Evolutionary conservation across 352 stramenopile species (phyloP).

Genomic region (Salisapilia sapeloensis): DNA sequence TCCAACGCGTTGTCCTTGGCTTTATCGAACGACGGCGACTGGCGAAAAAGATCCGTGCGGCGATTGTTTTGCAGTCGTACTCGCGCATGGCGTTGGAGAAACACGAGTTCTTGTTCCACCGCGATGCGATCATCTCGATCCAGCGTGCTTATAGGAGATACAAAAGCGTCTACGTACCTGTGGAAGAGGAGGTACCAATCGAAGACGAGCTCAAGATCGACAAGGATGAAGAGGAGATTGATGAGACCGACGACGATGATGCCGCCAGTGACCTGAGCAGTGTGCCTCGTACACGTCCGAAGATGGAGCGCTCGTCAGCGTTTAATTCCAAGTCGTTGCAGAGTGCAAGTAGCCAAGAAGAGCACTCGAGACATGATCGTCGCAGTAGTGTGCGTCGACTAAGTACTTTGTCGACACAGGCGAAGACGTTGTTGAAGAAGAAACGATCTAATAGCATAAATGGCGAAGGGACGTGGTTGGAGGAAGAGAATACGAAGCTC

Average conservation of each 20-base stretch:
- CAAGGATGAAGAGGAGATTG: slow-evolving; percentile 12
- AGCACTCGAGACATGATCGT: slow-evolving; percentile 9
- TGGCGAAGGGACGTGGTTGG: slow-evolving; percentile 30
- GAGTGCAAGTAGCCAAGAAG: slow-evolving; percentile 10
- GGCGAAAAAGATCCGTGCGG: slow-evolving; percentile 37
- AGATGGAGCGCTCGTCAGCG: slow-evolving; percentile 21
- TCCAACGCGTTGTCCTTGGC: slow-evolving; percentile 65
- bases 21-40: slow-evolving; percentile 66
- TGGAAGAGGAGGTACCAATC: slow-evolving; percentile 9
- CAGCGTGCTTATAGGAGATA: slow-evolving; percentile 49
- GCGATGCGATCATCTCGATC: slow-evolving; percentile 49
- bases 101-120: slow-evolving; percentile 52
- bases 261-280: slow-evolving; percentile 4
- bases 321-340: slow-evolving; percentile 53
- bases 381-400: slow-evolving; percentile 43
- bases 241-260: slow-evolving; percentile 13
- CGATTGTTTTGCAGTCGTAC: slow-evolving; percentile 69
- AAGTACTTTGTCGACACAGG: slow-evolving; percentile 48
- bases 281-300: slow-evolving; percentile 4
- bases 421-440: slow-evolving; percentile 56
- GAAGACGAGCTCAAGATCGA: slow-evolving; percentile 21
- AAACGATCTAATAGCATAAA: too few relatives aligned
- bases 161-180: slow-evolving; percentile 11
- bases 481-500: slow-evolving; percentile 78
- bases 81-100: slow-evolving; percentile 58